Evolutionary conservation across 129 eudicot species (phyloP).

Genomic region (Tagetes patula): DNA sequence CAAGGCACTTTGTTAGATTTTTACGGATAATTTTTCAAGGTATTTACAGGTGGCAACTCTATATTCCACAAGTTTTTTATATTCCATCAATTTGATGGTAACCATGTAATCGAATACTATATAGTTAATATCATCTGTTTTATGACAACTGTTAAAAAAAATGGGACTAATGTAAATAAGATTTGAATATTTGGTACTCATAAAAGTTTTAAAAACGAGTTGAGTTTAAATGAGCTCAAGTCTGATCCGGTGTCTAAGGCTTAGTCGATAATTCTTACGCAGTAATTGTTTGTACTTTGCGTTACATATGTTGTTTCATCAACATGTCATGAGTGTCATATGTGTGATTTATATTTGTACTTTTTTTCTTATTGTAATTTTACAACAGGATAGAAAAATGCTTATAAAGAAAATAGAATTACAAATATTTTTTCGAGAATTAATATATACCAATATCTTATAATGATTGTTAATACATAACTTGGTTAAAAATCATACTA

Average conservation of each 20-base stretch:
- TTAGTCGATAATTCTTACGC: not conserved
- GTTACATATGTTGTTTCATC: not conserved
- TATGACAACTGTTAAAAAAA: not conserved
- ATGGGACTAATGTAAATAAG: no score
- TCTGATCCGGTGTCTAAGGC: no score
- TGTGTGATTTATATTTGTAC: not conserved
- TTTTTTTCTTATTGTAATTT: not conserved
- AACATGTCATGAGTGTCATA: not conserved
- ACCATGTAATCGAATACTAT: no score
- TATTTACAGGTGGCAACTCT: constrained; percentile 1
- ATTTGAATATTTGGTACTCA: no score
- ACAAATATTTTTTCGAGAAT: no score
- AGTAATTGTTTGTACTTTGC: not conserved
- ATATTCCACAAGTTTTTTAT: constrained; percentile 21
- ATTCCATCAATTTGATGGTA: constrained; percentile 1
- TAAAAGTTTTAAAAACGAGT: no score
- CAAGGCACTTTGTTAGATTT: not conserved
- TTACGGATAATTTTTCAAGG: not conserved
- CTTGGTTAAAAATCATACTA: not conserved
- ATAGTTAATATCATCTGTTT: not conserved
- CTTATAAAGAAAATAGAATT: not conserved
- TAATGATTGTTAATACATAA: no score
- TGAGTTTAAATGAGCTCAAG: no score
- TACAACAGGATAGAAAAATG: not conserved
- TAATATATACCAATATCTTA: no score